A percentile compares a stretch with the other conserved stretches of the same genome.
phyloP scores from a whole-genome alignment of 306 rosid species.

The Erythrophleum fordii region DNA sequence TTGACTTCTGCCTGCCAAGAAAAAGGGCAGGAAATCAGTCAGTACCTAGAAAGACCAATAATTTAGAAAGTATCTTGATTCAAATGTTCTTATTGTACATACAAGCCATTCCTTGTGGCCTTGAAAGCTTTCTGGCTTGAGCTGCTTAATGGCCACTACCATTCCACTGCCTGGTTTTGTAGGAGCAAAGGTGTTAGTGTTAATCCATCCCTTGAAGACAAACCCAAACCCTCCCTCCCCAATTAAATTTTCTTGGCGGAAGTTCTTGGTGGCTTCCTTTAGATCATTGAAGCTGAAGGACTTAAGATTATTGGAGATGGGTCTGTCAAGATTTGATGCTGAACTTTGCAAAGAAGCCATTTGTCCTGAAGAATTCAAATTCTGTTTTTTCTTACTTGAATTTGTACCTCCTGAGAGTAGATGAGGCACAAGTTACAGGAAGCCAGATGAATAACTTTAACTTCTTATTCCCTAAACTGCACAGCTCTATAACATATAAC shows the following conservation, averaged over 20 bases:
- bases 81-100: constrained; percentile 48
- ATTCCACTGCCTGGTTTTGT: constrained; percentile 83
- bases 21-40: constrained; percentile 29
- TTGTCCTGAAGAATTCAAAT: constrained; percentile 36
- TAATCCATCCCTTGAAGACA: constrained; percentile 94
- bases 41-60: constrained; percentile 28
- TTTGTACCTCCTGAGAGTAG: constrained; percentile 49
- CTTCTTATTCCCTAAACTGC: background rate
- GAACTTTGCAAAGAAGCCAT: constrained; percentile 17
- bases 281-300: constrained; percentile 82
- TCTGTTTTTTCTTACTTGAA: constrained; percentile 42
- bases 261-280: constrained; percentile 82
- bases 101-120: constrained; percentile 99
- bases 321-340: constrained; percentile 37
- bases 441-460: constrained; percentile 29
- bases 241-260: constrained; percentile 68
- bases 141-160: constrained; percentile 89
- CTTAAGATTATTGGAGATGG: constrained; percentile 54
- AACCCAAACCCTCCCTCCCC: constrained; percentile 97
- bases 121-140: constrained; percentile 89
- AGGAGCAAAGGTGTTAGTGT: constrained; percentile 68
- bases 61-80: background rate
- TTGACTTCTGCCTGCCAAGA: constrained; percentile 83
- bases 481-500: background rate
- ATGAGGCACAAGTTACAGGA: constrained; percentile 15